phyloP scores from a whole-genome alignment of 352 stramenopile species.

The Phytophthora agathidicida region DNA sequence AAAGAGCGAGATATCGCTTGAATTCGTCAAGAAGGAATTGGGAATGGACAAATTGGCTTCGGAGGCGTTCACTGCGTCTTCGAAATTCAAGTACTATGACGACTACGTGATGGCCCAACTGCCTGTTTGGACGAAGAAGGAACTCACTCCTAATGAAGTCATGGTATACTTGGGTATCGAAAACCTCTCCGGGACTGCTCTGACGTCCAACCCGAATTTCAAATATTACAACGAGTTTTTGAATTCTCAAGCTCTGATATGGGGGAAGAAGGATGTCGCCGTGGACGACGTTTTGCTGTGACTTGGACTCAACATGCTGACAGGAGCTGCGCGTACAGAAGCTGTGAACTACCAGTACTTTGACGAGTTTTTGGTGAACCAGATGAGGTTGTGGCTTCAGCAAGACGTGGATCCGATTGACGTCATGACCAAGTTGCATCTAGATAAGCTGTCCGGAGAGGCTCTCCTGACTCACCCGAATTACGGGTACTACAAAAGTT shows the following conservation, averaged over 20 bases:
- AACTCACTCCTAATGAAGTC: slow-evolving; percentile 5
- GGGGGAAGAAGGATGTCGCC: not conserved
- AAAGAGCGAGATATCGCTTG: slow-evolving; percentile 5
- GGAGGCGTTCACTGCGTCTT: not conserved
- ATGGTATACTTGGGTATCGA: not conserved
- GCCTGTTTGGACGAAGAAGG: slow-evolving; percentile 14
- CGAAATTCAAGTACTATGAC: slow-evolving; percentile 17
- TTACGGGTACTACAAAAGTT: slow-evolving; percentile 18
- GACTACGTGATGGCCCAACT: slow-evolving; percentile 15
- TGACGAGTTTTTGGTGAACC: slow-evolving; percentile 5
- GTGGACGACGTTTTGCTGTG: not conserved
- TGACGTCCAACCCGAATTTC: slow-evolving; percentile 8
- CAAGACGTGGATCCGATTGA: not conserved
- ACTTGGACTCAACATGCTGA: slow-evolving; percentile 8
- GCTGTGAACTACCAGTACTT: slow-evolving; percentile 21
- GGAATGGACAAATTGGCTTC: not conserved
- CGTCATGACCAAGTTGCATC: slow-evolving; percentile 13
- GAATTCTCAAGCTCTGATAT: not conserved
- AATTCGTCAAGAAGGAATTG: slow-evolving; percentile 11
- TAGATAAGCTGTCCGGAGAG: slow-evolving; percentile 4
- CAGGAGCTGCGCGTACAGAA: not conserved
- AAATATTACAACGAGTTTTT: slow-evolving; percentile 20
- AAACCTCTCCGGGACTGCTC: not conserved
- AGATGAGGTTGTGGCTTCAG: slow-evolving; percentile 4
- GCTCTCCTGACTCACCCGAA: slow-evolving; percentile 9